Conservation (phyloP, 345 rosid species). For the Citrus sinensis region DNA sequence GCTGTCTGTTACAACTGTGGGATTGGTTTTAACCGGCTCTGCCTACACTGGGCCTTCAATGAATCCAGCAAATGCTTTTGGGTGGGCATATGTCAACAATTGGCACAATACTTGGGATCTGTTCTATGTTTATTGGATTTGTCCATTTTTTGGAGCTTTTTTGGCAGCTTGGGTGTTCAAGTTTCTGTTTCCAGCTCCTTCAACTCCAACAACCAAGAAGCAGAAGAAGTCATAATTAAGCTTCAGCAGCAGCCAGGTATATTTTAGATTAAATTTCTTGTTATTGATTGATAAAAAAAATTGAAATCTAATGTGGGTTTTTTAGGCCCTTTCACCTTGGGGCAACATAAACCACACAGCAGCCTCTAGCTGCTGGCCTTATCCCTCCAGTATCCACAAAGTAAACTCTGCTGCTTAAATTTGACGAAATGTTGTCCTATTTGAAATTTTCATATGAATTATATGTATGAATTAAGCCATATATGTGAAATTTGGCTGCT, state of each 20-base stretch:
- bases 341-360: neutral
- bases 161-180: constrained; percentile 46
- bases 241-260: neutral
- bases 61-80: constrained; percentile 78
- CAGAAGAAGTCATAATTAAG: constrained; percentile 18
- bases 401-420: neutral
- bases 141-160: constrained; percentile 52
- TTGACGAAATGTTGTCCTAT: neutral
- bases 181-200: constrained; percentile 24
- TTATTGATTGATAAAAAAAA: neutral
- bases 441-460: neutral
- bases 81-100: constrained; percentile 66
- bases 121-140: constrained; percentile 66
- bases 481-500: neutral
- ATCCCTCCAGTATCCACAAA: neutral
- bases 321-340: neutral
- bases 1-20: constrained; percentile 40
- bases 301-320: neutral
- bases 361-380: neutral
- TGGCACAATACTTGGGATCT: constrained; percentile 64
- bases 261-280: neutral
- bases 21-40: constrained; percentile 41
- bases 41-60: constrained; percentile 64
- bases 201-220: constrained; percentile 4
- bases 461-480: neutral